A percentile compares a stretch with the other conserved stretches of the same genome.
phyloP scores from a whole-genome alignment of 2,329 filamentous ascomycete species.

The Botrytis pseudocinerea region DNA sequence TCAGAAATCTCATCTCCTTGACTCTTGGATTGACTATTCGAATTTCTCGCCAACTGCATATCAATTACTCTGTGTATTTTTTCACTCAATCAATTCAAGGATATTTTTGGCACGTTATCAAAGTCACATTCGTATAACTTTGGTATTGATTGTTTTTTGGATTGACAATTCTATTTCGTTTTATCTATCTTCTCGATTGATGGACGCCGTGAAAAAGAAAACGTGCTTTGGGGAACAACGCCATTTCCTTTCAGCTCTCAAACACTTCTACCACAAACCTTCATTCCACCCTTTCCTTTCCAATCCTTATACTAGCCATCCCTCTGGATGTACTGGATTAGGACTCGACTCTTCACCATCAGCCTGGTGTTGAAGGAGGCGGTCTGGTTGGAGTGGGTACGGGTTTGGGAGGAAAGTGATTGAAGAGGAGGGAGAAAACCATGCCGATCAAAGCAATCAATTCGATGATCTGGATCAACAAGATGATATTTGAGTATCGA shows the following conservation, averaged over 20 bases:
- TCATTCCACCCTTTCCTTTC: background rate
- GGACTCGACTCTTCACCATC: background rate
- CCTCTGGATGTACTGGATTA: background rate
- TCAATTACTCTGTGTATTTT: background rate
- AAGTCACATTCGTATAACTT: background rate
- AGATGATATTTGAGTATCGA: background rate
- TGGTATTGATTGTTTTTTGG: background rate
- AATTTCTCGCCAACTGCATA: background rate
- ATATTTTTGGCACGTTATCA: background rate
- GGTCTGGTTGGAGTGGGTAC: background rate
- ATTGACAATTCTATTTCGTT: background rate
- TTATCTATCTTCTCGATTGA: background rate
- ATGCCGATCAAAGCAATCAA: background rate
- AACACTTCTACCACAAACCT: background rate
- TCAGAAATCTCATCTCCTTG: no score
- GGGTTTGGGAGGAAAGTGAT: background rate
- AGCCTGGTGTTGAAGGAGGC: background rate
- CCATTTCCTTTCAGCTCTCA: background rate
- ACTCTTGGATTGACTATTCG: no score
- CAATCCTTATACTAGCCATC: background rate
- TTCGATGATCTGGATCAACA: background rate
- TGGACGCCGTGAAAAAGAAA: background rate
- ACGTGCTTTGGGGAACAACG: background rate
- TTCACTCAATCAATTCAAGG: background rate
- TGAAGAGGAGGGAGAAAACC: background rate